Evolutionary conservation across 495 filamentous ascomycete species (phyloP).

Genomic region (Bombardia bombarda): DNA sequence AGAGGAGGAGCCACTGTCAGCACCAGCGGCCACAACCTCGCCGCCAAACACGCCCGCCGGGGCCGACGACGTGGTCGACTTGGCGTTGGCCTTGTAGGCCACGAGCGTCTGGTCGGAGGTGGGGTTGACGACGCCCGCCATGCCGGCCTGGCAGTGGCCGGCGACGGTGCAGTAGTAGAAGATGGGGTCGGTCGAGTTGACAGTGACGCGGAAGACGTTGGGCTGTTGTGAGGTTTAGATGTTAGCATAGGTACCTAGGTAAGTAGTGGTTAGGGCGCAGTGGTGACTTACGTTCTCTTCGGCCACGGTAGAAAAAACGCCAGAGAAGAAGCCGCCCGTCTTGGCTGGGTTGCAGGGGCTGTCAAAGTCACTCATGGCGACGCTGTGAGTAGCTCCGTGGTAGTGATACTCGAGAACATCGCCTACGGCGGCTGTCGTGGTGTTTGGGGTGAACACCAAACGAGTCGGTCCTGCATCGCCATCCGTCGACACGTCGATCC

Average conservation of each 20-base stretch:
- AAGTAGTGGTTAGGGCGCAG: no score
- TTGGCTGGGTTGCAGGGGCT: slow-evolving; percentile 34
- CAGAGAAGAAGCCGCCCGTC: slow-evolving; percentile 32
- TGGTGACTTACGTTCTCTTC: slow-evolving; percentile 16
- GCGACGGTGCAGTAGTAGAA: slow-evolving; percentile 42
- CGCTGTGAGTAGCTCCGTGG: slow-evolving; percentile 33
- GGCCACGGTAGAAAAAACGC: slow-evolving; percentile 19
- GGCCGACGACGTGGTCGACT: not conserved
- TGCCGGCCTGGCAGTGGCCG: slow-evolving; percentile 37
- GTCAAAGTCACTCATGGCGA: slow-evolving; percentile 33
- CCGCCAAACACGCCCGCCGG: not conserved
- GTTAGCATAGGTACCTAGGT: no score
- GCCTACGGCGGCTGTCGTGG: slow-evolving; percentile 24
- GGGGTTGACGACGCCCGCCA: slow-evolving; percentile 22
- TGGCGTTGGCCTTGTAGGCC: not conserved
- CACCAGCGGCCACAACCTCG: not conserved
- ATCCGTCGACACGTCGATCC: slow-evolving; percentile 5
- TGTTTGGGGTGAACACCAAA: slow-evolving; percentile 5
- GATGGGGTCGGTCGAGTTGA: slow-evolving; percentile 44
- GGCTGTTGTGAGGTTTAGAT: not conserved
- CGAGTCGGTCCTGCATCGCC: no score
- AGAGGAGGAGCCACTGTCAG: no score
- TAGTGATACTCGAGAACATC: slow-evolving; percentile 43
- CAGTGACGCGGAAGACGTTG: slow-evolving; percentile 31
- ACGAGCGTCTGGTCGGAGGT: slow-evolving; percentile 2